Evolutionary conservation across 1,284 basidiomycete genomes (phyloP).

Genomic region (Marasmius tenuissimus): DNA sequence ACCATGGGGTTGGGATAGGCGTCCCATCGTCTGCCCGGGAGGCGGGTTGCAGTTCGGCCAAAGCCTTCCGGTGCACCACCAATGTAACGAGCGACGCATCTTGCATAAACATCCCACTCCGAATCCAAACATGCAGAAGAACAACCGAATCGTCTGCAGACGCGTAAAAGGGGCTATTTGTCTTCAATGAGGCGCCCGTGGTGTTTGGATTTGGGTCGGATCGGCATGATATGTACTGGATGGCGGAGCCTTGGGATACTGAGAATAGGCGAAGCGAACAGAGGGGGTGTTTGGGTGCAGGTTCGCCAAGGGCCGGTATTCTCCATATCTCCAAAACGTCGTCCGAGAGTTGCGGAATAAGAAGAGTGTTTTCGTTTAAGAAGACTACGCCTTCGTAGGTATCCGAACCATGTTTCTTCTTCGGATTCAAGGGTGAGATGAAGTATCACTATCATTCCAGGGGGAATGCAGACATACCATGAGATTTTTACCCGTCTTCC

Average conservation of each 20-base stretch:
- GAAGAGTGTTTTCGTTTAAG: constrained; percentile 35
- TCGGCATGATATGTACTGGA: constrained; percentile 38
- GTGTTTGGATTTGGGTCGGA: constrained; percentile 45
- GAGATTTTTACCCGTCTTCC: constrained; percentile 38
- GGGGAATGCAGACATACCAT: constrained; percentile 27
- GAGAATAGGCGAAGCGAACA: constrained; percentile 36
- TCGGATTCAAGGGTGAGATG: constrained; percentile 16
- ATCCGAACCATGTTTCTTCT: constrained; percentile 21
- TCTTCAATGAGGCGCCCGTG: constrained; percentile 4
- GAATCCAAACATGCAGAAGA: constrained; percentile 36
- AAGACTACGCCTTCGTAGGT: constrained; percentile 42
- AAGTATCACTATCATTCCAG: neutral
- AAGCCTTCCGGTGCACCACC: constrained; percentile 38
- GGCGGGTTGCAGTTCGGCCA: constrained; percentile 19
- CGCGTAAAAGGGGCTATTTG: constrained; percentile 28
- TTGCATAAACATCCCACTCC: constrained; percentile 4
- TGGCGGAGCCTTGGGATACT: constrained; percentile 23
- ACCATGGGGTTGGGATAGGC: constrained; percentile 32
- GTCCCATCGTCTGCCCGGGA: neutral
- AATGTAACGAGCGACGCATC: constrained; percentile 31
- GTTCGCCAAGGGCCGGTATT: constrained; percentile 23
- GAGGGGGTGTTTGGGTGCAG: constrained; percentile 19
- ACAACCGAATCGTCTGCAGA: constrained; percentile 36
- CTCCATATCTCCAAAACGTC: constrained; percentile 38
- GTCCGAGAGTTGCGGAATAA: constrained; percentile 38